A percentile compares a stretch with the other conserved stretches of the same genome.
Evolutionary conservation across 257 asterid genomes (phyloP).

Genomic region (Orobanche coerulescens): DNA sequence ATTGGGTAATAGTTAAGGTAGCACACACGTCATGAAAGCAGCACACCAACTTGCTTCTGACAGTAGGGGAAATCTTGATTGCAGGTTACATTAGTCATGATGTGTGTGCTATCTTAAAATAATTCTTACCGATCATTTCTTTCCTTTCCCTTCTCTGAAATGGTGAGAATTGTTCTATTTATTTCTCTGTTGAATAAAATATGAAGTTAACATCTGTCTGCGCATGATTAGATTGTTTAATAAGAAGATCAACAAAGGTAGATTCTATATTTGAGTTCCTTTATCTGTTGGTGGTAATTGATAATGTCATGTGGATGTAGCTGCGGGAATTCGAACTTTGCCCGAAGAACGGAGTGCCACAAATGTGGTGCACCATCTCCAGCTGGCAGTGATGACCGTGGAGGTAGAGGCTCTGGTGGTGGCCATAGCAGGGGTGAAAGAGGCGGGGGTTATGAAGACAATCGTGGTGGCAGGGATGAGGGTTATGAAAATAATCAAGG

Average conservation of each 20-base stretch:
- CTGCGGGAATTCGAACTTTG: constrained; percentile 98
- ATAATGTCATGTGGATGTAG: constrained; percentile 53
- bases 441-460: constrained; percentile 51
- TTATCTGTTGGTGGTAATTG: constrained; percentile 32
- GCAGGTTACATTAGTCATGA: no score
- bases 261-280: constrained; percentile 18
- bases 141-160: not conserved
- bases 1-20: no score
- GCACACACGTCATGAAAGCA: no score
- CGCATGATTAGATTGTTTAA: not conserved
- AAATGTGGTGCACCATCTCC: constrained; percentile 92
- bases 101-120: not conserved
- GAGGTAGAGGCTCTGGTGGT: constrained; percentile 58
- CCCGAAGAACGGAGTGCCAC: constrained; percentile 95
- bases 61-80: no score
- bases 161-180: not conserved
- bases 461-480: constrained; percentile 57
- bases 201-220: not conserved
- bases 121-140: not conserved
- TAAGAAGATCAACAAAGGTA: not conserved
- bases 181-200: not conserved
- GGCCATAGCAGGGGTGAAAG: constrained; percentile 39
- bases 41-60: no score
- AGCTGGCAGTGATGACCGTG: constrained; percentile 75
- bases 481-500: constrained; percentile 48